Evolutionary conservation across 768 basidiomycete species (phyloP).

Genomic region (Phlebiopsis gigantea): DNA sequence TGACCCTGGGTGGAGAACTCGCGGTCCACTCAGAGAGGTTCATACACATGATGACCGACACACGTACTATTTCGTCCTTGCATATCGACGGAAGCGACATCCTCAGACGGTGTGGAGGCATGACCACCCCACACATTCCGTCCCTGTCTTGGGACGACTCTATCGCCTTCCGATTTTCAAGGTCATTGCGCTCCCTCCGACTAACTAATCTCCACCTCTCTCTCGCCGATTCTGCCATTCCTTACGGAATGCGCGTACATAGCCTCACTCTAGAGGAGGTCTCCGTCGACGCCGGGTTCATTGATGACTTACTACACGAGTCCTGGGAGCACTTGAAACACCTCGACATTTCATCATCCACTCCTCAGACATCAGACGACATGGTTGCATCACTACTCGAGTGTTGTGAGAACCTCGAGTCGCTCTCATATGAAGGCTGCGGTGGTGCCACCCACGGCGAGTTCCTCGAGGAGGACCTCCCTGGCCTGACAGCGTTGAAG

Average conservation of each 20-base stretch:
- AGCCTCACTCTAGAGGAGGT: conserved; percentile 42
- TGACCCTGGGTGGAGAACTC: conserved; percentile 34
- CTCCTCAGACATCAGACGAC: conserved; percentile 32
- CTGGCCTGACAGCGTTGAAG: conserved; percentile 27
- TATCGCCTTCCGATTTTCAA: conserved; percentile 40
- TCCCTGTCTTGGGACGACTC: conserved; percentile 53
- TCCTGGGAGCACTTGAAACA: conserved; percentile 29
- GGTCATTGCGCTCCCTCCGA: conserved; percentile 34
- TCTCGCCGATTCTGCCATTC: conserved; percentile 30
- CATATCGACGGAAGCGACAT: conserved; percentile 42
- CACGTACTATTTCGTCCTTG: conserved; percentile 34
- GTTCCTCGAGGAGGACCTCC: conserved; percentile 29
- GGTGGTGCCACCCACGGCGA: conserved; percentile 21
- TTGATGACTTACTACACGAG: conserved; percentile 33
- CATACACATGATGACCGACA: conserved; percentile 13
- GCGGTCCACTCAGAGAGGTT: conserved; percentile 9
- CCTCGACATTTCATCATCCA: conserved; percentile 33
- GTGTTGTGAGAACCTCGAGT: conserved; percentile 34
- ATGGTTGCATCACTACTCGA: conserved; percentile 36
- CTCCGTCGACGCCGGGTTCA: conserved; percentile 33
- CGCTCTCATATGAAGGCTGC: conserved; percentile 38
- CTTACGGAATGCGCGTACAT: conserved; percentile 31
- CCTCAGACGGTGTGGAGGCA: conserved; percentile 18
- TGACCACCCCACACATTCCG: conserved; percentile 17
- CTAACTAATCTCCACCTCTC: conserved; percentile 41